A percentile compares a stretch with the other conserved stretches of the same genome.
These are phyloP conservation scores for Globisporangium nagaii DNA, from an alignment of 352 stramenopile species.

Conservation along the genomic window DNA sequence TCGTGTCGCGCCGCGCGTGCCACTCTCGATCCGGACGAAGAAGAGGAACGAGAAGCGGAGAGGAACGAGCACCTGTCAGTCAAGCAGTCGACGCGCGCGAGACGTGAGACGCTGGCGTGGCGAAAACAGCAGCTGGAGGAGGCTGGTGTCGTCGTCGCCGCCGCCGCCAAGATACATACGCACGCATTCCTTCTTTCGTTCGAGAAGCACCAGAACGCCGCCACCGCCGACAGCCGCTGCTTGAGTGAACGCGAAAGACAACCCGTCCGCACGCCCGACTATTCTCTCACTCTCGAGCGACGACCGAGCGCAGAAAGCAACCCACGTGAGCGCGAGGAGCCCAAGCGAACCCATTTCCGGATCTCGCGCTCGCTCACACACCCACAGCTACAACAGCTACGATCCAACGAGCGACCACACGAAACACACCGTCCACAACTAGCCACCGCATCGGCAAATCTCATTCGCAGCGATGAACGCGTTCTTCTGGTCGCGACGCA, in stretches of 20 bases:
- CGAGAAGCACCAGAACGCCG: constrained; percentile 1
- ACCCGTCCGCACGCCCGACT: too few species aligned
- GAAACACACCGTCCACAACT: background rate
- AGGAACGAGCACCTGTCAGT: too few species aligned
- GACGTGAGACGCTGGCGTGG: background rate
- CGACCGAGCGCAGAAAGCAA: constrained; percentile 1
- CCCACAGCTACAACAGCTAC: background rate
- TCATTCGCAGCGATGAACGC: constrained; percentile 43
- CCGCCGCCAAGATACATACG: background rate
- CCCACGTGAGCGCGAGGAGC: background rate
- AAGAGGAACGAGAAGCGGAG: background rate
- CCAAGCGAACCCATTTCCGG: constrained; percentile 5
- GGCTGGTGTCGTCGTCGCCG: background rate
- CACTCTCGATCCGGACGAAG: constrained; percentile 1
- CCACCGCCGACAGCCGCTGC: too few species aligned
- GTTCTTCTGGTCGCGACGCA: constrained; percentile 73
- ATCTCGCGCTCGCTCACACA: background rate
- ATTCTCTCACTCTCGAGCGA: background rate
- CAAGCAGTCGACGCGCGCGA: too few species aligned
- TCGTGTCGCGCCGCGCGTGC: background rate
- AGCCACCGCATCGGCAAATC: background rate
- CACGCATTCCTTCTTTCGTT: background rate
- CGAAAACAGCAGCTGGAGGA: too few species aligned
- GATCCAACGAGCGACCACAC: background rate
- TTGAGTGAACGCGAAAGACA: too few species aligned